Evolutionary conservation across 1,284 basidiomycete genomes (phyloP).

Genomic region (Leccinum angustisporum): DNA sequence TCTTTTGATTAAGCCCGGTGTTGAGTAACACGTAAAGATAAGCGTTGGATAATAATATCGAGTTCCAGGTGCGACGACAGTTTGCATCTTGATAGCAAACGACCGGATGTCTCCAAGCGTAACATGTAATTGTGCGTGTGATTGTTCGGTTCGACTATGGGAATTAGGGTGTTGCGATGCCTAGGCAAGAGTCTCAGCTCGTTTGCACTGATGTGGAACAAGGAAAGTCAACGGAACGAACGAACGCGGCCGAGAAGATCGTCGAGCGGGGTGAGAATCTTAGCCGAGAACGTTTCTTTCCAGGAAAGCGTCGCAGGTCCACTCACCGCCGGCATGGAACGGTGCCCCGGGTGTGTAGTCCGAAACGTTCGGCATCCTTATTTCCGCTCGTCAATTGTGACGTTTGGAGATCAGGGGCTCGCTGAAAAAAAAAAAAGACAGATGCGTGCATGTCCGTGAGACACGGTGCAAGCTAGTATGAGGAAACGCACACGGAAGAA

Average conservation of each 20-base stretch:
- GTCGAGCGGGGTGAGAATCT: constrained; percentile 5
- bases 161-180: constrained; percentile 1
- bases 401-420: neutral
- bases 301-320: neutral
- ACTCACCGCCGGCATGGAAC: neutral
- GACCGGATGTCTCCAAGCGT: neutral
- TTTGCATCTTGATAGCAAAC: neutral
- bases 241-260: constrained; percentile 3
- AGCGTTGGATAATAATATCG: neutral
- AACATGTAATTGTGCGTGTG: neutral
- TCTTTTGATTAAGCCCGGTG: neutral
- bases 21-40: constrained; percentile 7
- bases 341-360: neutral
- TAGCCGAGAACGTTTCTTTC: constrained; percentile 2
- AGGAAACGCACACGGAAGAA: neutral
- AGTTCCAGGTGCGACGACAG: constrained; percentile 11
- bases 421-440: neutral
- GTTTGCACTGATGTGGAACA: constrained; percentile 1
- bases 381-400: neutral
- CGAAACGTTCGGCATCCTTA: neutral
- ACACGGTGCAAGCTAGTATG: neutral
- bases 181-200: neutral
- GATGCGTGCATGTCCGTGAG: neutral
- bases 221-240: neutral
- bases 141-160: neutral